Evolutionary conservation across 441 rosid species (phyloP).

Genomic region (Populus hybrid): DNA sequence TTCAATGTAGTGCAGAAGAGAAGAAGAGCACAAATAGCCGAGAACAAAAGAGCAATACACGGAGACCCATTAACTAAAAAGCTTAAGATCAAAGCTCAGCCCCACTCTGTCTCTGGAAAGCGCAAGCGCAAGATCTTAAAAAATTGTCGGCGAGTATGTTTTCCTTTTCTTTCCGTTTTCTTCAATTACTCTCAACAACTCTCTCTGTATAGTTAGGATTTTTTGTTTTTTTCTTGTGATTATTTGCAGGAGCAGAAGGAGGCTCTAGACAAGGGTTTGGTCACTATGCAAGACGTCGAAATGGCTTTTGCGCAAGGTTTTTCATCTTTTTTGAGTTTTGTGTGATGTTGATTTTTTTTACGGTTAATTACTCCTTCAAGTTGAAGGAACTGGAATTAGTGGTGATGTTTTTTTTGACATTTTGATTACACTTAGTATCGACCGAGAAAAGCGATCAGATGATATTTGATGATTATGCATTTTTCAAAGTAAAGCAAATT

Average conservation of each 20-base stretch:
- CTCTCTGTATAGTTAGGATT: background rate
- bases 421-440: background rate
- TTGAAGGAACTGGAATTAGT: background rate
- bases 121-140: constrained; percentile 72
- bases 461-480: background rate
- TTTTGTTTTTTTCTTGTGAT: background rate
- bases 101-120: constrained; percentile 61
- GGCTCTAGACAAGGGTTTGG: constrained; percentile 59
- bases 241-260: constrained; percentile 66
- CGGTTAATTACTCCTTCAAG: background rate
- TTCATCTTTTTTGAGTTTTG: background rate
- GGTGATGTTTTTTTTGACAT: background rate
- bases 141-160: constrained; percentile 61
- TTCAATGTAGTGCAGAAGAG: constrained; percentile 71
- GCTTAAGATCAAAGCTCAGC: constrained; percentile 45
- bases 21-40: constrained; percentile 57
- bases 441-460: background rate
- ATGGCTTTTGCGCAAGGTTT: constrained; percentile 62
- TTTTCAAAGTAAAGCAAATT: background rate
- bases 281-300: constrained; percentile 72
- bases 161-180: background rate
- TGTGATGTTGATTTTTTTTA: background rate
- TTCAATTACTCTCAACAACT: background rate
- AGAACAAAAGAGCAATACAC: constrained; percentile 52
- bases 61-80: constrained; percentile 65